phyloP scores from a whole-genome alignment of 345 rosid genomes.

The Aethionema arabicum region DNA sequence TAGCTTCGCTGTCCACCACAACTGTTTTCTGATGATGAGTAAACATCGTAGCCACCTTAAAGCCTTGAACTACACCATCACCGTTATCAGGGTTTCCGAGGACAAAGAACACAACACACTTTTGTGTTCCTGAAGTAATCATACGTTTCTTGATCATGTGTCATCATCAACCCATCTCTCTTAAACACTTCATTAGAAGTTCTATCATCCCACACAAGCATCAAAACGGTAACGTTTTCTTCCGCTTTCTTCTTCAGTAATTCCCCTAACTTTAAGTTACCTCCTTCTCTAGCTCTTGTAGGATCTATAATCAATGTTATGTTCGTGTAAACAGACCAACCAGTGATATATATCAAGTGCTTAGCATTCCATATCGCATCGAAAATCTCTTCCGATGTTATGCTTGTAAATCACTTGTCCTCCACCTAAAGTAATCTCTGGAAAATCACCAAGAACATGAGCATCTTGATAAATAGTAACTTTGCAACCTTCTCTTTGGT shows the following conservation, averaged over 20 bases:
- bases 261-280: constrained; percentile 50
- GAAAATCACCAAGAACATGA: constrained; percentile 46
- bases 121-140: constrained; percentile 48
- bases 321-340: constrained; percentile 71
- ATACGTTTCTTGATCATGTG: constrained; percentile 70
- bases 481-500: constrained; percentile 57
- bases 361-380: constrained; percentile 57
- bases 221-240: constrained; percentile 56
- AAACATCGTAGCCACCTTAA: constrained; percentile 51
- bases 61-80: constrained; percentile 46
- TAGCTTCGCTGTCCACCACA: constrained; percentile 53
- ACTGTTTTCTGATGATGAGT: constrained; percentile 82
- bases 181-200: constrained; percentile 50
- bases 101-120: constrained; percentile 68
- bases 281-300: constrained; percentile 31
- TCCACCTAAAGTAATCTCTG: constrained; percentile 14
- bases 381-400: constrained; percentile 69
- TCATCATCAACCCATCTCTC: constrained; percentile 66
- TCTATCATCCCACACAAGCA: constrained; percentile 86
- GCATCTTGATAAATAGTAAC: constrained; percentile 88
- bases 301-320: constrained; percentile 63
- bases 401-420: constrained; percentile 38
- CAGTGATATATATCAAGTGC: constrained; percentile 66
- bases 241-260: constrained; percentile 58
- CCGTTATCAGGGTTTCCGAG: constrained; percentile 54